Evolutionary conservation across 169 alveolate genomes (phyloP).

Genomic region (Neospora caninum): DNA sequence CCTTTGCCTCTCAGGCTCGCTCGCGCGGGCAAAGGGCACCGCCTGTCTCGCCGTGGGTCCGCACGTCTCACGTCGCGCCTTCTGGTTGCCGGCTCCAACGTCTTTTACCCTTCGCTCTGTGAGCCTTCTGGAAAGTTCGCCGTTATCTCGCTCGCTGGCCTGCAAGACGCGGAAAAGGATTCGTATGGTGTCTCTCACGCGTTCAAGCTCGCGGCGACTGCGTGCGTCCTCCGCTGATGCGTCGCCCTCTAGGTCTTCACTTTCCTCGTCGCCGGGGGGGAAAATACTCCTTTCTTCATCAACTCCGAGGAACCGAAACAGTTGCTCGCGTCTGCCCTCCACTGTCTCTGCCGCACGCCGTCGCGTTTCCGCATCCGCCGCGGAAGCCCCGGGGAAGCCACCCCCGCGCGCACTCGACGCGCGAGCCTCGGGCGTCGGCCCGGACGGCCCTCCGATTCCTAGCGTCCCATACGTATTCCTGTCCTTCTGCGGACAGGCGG

Average conservation of each 20-base stretch:
- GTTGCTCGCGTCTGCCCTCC: no score
- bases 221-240: not conserved
- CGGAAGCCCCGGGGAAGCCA: no score
- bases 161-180: not conserved
- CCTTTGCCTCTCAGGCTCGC: not conserved
- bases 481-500: no score
- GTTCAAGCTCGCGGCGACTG: not conserved
- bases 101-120: not conserved
- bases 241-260: not conserved
- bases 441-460: no score
- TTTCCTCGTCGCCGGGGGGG: not conserved
- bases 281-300: no score
- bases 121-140: not conserved
- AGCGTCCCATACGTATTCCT: no score
- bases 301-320: no score
- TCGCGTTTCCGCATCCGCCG: no score
- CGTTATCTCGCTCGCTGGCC: not conserved
- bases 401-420: no score
- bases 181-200: not conserved
- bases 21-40: not conserved
- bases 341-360: no score
- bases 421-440: no score
- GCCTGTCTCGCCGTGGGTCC: not conserved
- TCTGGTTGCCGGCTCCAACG: not conserved
- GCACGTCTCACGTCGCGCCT: not conserved